phyloP scores from a whole-genome alignment of 75 land plant species.

The Chamaecyparis obtusa region DNA sequence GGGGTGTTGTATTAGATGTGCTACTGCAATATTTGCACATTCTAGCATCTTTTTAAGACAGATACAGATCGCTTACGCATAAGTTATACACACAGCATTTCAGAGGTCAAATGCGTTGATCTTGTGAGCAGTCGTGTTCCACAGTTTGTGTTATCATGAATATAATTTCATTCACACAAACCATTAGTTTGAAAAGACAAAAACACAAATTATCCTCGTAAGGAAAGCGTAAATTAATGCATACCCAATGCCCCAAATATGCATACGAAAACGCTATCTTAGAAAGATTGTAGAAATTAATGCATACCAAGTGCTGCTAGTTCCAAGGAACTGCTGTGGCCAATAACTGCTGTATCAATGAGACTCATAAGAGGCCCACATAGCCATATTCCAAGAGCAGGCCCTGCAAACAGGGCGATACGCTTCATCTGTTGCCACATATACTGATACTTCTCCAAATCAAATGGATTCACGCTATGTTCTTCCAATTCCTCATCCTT shows the following conservation, averaged over 20 bases:
- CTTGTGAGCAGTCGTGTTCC: neutral
- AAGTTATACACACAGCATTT: neutral
- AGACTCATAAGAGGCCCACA: slow-evolving; percentile 90
- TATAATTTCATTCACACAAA: neutral
- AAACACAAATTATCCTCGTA: neutral
- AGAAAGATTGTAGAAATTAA: neutral
- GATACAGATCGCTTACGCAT: neutral
- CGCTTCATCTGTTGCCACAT: slow-evolving; percentile 61
- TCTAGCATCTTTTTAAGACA: neutral
- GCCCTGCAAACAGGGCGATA: slow-evolving; percentile 75
- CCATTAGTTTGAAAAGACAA: neutral
- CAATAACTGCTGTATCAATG: slow-evolving; percentile 84
- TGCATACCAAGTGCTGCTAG: slow-evolving; percentile 86
- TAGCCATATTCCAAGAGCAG: slow-evolving; percentile 84
- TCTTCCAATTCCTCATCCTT: neutral
- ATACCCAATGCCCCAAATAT: neutral
- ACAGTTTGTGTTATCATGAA: neutral
- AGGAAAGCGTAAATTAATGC: neutral
- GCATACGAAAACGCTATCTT: neutral
- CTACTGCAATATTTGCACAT: neutral
- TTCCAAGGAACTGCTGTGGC: slow-evolving; percentile 79
- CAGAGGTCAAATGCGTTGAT: neutral
- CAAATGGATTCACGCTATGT: neutral
- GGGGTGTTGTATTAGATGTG: neutral
- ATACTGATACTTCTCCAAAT: slow-evolving; percentile 19